A percentile compares a stretch with the other conserved stretches of the same genome.
Evolutionary conservation across 2,329 filamentous ascomycete genomes (phyloP).

Genomic region (Fusarium sulawesiense): DNA sequence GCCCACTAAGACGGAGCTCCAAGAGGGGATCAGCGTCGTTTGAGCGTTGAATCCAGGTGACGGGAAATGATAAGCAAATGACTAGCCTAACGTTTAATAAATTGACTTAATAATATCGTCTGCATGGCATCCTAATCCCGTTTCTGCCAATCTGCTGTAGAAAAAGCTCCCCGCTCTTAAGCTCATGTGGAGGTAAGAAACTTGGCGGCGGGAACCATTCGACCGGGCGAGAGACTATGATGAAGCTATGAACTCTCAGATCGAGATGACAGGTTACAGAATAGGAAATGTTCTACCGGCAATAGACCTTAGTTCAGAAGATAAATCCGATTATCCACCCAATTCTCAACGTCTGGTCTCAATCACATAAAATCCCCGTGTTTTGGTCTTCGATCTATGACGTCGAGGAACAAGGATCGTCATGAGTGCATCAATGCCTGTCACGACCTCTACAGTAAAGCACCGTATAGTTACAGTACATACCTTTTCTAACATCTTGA

Average conservation of each 20-base stretch:
- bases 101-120: not conserved
- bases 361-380: not conserved
- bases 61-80: not conserved
- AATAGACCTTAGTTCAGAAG: constrained; percentile 6
- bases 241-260: constrained; percentile 13
- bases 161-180: not conserved
- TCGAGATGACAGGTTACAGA: constrained; percentile 27
- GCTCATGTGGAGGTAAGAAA: not conserved
- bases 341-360: not conserved
- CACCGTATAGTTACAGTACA: not conserved
- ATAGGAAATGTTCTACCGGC: constrained; percentile 26
- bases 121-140: not conserved
- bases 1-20: constrained; percentile 81
- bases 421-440: constrained; percentile 33
- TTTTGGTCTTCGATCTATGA: constrained; percentile 21
- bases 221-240: constrained; percentile 10
- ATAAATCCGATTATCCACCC: constrained; percentile 11
- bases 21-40: constrained; percentile 68
- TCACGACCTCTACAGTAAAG: not conserved
- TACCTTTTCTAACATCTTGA: not conserved
- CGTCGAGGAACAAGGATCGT: constrained; percentile 32
- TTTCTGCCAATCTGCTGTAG: not conserved
- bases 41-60: not conserved
- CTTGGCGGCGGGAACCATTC: constrained; percentile 34
- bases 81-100: not conserved